These are phyloP conservation scores for Lipomyces yarrowii DNA, from an alignment of 1,139 yeast species.

Conservation along the genomic window DNA sequence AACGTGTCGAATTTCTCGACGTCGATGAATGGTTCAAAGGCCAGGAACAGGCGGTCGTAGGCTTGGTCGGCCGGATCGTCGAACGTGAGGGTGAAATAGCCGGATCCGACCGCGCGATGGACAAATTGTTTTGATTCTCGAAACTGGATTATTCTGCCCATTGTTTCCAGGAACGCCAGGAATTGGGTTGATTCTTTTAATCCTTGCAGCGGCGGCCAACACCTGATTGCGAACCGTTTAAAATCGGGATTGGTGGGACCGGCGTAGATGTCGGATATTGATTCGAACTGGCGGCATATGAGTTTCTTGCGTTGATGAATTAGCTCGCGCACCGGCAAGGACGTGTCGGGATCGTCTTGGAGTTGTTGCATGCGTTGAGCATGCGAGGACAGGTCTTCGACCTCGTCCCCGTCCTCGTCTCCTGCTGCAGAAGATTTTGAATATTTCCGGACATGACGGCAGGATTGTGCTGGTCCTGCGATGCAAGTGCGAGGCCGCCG, in stretches of 20 bases:
- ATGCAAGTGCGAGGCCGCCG: not conserved
- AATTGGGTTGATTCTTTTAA: not conserved
- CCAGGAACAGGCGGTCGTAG: not conserved
- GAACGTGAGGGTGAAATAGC: not conserved
- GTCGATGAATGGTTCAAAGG: not conserved
- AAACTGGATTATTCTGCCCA: not conserved
- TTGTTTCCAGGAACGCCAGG: not conserved
- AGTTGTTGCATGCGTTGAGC: not conserved
- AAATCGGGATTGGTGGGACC: not conserved
- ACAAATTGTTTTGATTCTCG: not conserved
- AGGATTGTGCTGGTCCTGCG: not conserved
- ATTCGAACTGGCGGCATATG: not conserved
- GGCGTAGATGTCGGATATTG: not conserved
- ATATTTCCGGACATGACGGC: not conserved
- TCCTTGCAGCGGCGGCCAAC: slow-evolving; percentile 1
- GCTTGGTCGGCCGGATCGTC: slow-evolving; percentile 3
- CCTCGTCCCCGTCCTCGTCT: no score
- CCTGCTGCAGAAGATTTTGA: not conserved
- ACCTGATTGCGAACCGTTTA: not conserved
- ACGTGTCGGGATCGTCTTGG: not conserved
- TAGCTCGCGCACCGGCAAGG: not conserved
- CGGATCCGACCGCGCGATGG: not conserved
- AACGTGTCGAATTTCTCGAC: not conserved
- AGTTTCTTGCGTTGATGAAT: not conserved
- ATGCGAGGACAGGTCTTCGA: not conserved